phyloP scores from a whole-genome alignment of 768 basidiomycete genomes.

The Leccinum pellstonianum region DNA sequence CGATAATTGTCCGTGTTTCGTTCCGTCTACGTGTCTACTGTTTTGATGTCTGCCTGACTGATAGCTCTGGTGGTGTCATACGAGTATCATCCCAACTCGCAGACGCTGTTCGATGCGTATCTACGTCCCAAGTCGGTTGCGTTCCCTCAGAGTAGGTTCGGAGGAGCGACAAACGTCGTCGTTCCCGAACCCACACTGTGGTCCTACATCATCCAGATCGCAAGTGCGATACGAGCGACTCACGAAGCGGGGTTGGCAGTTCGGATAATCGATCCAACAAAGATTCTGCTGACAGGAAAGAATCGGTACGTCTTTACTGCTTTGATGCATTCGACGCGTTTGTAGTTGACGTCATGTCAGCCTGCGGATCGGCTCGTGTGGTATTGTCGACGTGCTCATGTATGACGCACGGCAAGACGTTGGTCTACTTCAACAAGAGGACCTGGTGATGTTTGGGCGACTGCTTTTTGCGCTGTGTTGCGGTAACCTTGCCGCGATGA shows the following conservation, averaged over 20 bases:
- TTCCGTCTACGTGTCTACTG: constrained; percentile 3
- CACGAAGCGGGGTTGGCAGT: constrained; percentile 82
- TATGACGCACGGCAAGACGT: constrained; percentile 69
- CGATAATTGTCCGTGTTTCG: constrained; percentile 71
- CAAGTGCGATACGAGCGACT: constrained; percentile 79
- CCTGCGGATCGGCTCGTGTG: constrained; percentile 83
- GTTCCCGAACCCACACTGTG: constrained; percentile 84
- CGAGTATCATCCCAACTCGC: constrained; percentile 81
- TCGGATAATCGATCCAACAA: constrained; percentile 80
- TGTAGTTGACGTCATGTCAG: constrained; percentile 37
- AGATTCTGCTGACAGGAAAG: constrained; percentile 85
- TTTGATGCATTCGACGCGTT: neutral
- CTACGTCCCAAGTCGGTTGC: constrained; percentile 54
- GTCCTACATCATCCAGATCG: constrained; percentile 91
- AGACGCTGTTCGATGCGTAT: constrained; percentile 79
- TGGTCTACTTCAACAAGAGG: constrained; percentile 75
- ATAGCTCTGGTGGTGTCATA: constrained; percentile 90
- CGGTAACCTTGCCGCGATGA: constrained; percentile 57
- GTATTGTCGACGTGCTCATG: constrained; percentile 81
- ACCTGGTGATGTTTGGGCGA: constrained; percentile 81
- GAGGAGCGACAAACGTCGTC: constrained; percentile 25
- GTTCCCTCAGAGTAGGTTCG: constrained; percentile 37
- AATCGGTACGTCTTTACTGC: constrained; percentile 57
- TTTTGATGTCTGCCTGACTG: constrained; percentile 10
- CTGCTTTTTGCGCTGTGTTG: constrained; percentile 80